Percentiles rank a stretch among this genome's conserved stretches.
Conservation (phyloP, 768 basidiomycete species). For the Roridomyces roridus region DNA sequence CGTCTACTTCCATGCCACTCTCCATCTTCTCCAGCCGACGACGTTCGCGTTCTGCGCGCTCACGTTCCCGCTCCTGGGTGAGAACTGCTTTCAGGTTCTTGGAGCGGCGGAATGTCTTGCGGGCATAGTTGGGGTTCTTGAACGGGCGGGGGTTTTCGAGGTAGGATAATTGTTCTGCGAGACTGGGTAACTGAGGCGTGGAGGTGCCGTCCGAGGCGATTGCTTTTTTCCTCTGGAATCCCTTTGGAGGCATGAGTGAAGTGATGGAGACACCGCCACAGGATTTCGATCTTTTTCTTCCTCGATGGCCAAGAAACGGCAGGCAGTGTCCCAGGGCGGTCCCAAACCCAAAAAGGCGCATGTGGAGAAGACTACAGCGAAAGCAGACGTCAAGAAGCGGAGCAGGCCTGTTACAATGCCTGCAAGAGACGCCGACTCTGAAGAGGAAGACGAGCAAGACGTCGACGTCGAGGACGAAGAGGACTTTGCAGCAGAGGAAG, state of each 20-base stretch:
- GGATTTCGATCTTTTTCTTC: slow-evolving; percentile 14
- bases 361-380: slow-evolving; percentile 41
- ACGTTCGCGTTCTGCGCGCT: slow-evolving; percentile 69
- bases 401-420: slow-evolving; percentile 62
- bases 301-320: slow-evolving; percentile 59
- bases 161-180: slow-evolving; percentile 79
- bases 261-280: background rate
- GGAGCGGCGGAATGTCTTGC: slow-evolving; percentile 70
- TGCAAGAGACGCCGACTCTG: slow-evolving; percentile 42
- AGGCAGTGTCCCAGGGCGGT: slow-evolving; percentile 51
- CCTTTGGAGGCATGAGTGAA: slow-evolving; percentile 27
- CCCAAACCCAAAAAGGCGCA: slow-evolving; percentile 61
- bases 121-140: slow-evolving; percentile 75
- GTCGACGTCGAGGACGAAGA: slow-evolving; percentile 42
- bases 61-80: slow-evolving; percentile 79
- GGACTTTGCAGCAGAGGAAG: slow-evolving; percentile 39
- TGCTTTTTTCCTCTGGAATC: slow-evolving; percentile 40
- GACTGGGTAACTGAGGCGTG: slow-evolving; percentile 58
- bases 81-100: slow-evolving; percentile 84
- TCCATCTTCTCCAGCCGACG: slow-evolving; percentile 57
- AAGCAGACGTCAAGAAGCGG: slow-evolving; percentile 56
- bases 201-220: slow-evolving; percentile 50
- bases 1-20: slow-evolving; percentile 64
- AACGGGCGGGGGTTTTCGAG: slow-evolving; percentile 75
- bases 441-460: slow-evolving; percentile 46